phyloP scores from a whole-genome alignment of 495 filamentous ascomycete genomes.

The Daldinia decipiens region DNA sequence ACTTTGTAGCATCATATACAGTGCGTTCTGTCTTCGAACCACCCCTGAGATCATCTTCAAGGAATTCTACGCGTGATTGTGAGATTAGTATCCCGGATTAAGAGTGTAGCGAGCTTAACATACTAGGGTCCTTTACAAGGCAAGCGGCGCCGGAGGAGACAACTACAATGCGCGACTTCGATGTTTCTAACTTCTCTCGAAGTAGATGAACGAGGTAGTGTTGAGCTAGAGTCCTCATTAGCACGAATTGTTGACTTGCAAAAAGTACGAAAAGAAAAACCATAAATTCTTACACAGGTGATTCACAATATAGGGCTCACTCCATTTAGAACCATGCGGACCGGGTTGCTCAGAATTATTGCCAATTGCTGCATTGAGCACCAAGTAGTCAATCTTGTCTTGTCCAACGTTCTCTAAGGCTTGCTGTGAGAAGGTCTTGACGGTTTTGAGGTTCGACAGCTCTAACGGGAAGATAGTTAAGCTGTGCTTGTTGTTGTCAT shows the following conservation, averaged over 20 bases:
- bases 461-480: slow-evolving; percentile 57
- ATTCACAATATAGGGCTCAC: slow-evolving; percentile 55
- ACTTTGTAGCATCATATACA: slow-evolving; percentile 54
- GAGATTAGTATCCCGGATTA: slow-evolving; percentile 6
- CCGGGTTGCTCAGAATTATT: slow-evolving; percentile 41
- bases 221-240: slow-evolving; percentile 48
- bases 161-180: slow-evolving; percentile 53
- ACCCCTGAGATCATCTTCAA: slow-evolving; percentile 50
- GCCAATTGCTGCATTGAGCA: slow-evolving; percentile 54
- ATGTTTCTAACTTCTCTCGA: slow-evolving; percentile 51
- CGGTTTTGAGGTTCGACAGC: slow-evolving; percentile 49
- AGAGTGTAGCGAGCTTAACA: slow-evolving; percentile 10
- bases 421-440: slow-evolving; percentile 53
- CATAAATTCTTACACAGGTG: slow-evolving; percentile 51
- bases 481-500: slow-evolving; percentile 49
- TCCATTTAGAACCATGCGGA: slow-evolving; percentile 52
- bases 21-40: slow-evolving; percentile 40
- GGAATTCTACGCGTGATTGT: slow-evolving; percentile 13
- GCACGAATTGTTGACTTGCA: background rate
- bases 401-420: slow-evolving; percentile 51
- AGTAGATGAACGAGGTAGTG: slow-evolving; percentile 58
- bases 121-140: slow-evolving; percentile 48
- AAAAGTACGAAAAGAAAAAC: background rate
- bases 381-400: slow-evolving; percentile 52
- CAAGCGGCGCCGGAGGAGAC: slow-evolving; percentile 55